Evolutionary conservation across 495 filamentous ascomycete species (phyloP), one percentile per base, ranked within the genome.

Genomic region (Hypoxylon subgilvum): DNA sequence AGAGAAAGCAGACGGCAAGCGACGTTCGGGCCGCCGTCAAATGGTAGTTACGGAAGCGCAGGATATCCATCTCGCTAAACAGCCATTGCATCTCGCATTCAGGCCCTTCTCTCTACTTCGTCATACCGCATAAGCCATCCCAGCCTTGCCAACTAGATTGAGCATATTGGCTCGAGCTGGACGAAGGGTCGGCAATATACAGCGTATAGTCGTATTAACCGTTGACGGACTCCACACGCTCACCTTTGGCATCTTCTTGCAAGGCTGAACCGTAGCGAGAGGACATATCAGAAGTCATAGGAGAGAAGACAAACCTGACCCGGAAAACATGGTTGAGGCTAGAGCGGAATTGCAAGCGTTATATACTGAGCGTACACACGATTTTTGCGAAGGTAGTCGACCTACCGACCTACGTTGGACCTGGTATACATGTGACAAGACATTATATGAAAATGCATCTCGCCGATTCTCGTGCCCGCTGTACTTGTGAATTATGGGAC

Each of bases 1-100:
- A 68, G 67, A 45, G 72, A 76, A 39, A 68, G 25, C 25, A 71
- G 73, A 35, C 64, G 69, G 34, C 67, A 79, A 44, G 76, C 73
- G 14, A 72, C 69, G 10, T 78, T 76, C 46, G 71, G 68, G n/a
- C 67, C 68, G 44, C 65, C 72, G 28, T 62, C 67, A 12, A 72
- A 74, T 44, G 64, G 68, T 19, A 46, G 53, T 18, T 74, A 73
- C 32, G 67, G 66, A 38, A 63, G 39, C 32, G 43, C 63, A 19
- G 66, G 64, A 23, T 65, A 70, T 40, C 55, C 65, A 12, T 66
- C 62, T 12, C 54, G 54, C 45, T 60, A 51, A 51, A 58, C 13
- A 8, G 7, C 42, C 16, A 18, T 31, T 14, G 17, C 7, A 13
- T 50, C 19, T 56, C 34, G 22, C 21, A 5, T n/a, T 6, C 10